These are phyloP conservation scores for Populus hybrid DNA, from an alignment of 441 rosid genomes.

Conservation along the genomic window DNA sequence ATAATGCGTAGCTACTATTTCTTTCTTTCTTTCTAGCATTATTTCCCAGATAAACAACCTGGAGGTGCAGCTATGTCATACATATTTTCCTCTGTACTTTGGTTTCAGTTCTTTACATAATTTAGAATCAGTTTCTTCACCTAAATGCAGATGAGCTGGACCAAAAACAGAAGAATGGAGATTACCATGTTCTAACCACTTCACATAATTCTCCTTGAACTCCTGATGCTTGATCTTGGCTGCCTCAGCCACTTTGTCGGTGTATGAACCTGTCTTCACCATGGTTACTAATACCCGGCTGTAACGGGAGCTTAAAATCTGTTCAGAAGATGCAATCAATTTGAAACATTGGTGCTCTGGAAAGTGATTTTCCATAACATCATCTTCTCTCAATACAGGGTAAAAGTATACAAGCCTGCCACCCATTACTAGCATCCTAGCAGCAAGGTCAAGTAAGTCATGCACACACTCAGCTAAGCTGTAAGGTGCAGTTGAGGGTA, in stretches of 20 bases:
- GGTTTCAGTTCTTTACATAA: conserved; percentile 59
- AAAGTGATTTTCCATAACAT: conserved; percentile 36
- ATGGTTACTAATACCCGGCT: conserved; percentile 81
- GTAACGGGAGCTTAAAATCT: conserved; percentile 81
- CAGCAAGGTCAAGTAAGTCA: conserved; percentile 85
- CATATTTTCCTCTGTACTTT: conserved; percentile 88
- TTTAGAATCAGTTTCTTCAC: conserved; percentile 38
- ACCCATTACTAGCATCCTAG: conserved; percentile 74
- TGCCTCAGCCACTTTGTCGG: conserved; percentile 54
- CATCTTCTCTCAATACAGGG: conserved; percentile 79
- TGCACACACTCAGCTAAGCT: conserved; percentile 87
- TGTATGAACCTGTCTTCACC: conserved; percentile 70
- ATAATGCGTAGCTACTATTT: not conserved
- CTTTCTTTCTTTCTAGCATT: not conserved
- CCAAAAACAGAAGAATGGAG: conserved; percentile 81
- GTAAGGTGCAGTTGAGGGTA: conserved; percentile 90
- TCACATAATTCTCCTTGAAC: conserved; percentile 81
- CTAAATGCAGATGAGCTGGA: conserved; percentile 42
- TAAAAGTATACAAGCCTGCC: conserved; percentile 92
- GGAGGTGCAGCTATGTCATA: conserved; percentile 24
- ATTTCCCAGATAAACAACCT: not conserved
- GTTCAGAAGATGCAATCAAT: conserved; percentile 70
- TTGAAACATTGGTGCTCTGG: conserved; percentile 85
- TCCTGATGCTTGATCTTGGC: conserved; percentile 71
- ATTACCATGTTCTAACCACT: conserved; percentile 92